Percentiles rank a stretch among this genome's conserved stretches.
phyloP scores from a whole-genome alignment of 306 rosid species.

The Begonia peltatifolia region DNA sequence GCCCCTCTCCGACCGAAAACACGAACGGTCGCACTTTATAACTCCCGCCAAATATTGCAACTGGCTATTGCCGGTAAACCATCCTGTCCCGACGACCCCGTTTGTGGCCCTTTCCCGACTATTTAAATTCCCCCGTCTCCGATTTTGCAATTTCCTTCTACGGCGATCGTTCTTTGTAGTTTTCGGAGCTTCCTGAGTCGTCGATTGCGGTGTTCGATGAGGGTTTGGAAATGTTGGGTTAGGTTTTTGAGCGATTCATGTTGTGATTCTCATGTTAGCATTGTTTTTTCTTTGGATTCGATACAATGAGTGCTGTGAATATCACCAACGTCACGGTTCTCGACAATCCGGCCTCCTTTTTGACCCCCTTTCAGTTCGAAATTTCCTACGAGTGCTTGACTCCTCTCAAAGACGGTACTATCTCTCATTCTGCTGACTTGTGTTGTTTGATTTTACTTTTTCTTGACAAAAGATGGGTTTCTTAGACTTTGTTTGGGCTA shows the following conservation, averaged over 20 bases:
- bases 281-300: not conserved
- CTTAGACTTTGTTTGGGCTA: not conserved
- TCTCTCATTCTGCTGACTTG: not conserved
- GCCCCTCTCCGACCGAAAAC: not conserved
- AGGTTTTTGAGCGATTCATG: not conserved
- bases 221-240: constrained; percentile 19
- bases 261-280: not conserved
- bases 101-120: too few relatives aligned
- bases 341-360: constrained; percentile 54
- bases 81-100: not conserved
- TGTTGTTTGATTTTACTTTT: not conserved
- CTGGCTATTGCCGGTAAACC: constrained; percentile 8
- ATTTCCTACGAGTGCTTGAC: constrained; percentile 79
- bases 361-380: constrained; percentile 77
- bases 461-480: not conserved
- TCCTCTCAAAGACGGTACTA: constrained; percentile 55
- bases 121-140: not conserved
- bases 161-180: not conserved
- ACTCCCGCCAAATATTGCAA: constrained; percentile 16
- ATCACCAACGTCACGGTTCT: constrained; percentile 80
- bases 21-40: not conserved
- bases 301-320: constrained; percentile 19
- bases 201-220: constrained; percentile 11
- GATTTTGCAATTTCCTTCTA: not conserved
- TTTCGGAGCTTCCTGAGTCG: not conserved